Base-by-base conservation (phyloP, 495 filamentous ascomycete genomes). In the Penicillium silybi region DNA sequence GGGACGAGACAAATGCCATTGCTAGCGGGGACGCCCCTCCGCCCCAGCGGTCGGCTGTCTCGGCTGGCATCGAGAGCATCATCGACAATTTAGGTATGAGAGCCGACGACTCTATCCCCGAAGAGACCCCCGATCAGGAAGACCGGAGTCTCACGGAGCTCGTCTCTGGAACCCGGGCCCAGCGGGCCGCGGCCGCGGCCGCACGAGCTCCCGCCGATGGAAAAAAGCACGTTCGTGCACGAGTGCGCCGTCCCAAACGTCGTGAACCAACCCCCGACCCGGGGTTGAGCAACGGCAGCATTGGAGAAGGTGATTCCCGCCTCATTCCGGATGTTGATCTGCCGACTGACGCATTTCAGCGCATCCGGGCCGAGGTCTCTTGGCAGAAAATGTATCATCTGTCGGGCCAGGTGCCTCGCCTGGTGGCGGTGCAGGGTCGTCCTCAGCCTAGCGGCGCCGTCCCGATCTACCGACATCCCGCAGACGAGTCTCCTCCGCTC, bases 381-480 rank as follows among this genome's bases (percentile, higher is more conserved):
- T 98, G 92, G 92, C 85, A 91, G 57, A 86, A 81, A 50, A 98
- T 98, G 93, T 86, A 84, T 46, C 93, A 97, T 62, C 80, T 90
- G 44, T 88, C 89, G 26, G 93, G 93, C 13, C 87, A 93, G 59
- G 93, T 98, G 2, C 93, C 93, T 27, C 83, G 93, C 35, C 82
- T 97, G n/a, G 89, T 97, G 29, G 89, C 90, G 34, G 90, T 95
- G 8, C 90, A 97, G 66, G 95, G 91, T 6, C 73, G 78, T 25
- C 70, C 89, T 42, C 76, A 70, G 42, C 63, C 78, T 3, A 88
- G 95, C 60, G 90, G 90, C 46, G 85, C 80, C 50, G 86, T 88
- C 62, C 93, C 93, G 10, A 82, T 97, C 34, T 98, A 98, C 63
- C 88, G 93, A 2, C 93, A 97, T 69, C 93, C 93, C 20, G 82